A percentile compares a stretch with the other conserved stretches of the same genome.
These are phyloP conservation scores for Aegilops tauschii DNA, from an alignment of 176 grass and related monocot species.

Conservation along the genomic window DNA sequence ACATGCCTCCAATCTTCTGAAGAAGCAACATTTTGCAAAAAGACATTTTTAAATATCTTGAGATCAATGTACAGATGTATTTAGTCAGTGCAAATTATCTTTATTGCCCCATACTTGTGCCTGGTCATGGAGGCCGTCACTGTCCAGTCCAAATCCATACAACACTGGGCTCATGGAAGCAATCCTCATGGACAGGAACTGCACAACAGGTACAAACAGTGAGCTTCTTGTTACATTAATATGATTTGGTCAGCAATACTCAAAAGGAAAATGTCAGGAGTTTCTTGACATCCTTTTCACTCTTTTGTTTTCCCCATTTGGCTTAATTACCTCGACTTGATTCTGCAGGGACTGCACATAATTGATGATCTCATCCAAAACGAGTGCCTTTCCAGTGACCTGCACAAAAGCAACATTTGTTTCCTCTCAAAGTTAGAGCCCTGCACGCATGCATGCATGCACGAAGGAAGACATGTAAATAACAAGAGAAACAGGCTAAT, in stretches of 20 bases:
- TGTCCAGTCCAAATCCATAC: constrained; percentile 61
- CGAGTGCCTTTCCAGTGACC: constrained; percentile 79
- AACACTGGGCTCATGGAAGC: constrained; percentile 68
- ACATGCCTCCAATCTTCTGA: constrained; percentile 65
- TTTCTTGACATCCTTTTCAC: neutral
- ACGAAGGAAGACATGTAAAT: constrained; percentile 11
- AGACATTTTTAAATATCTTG: neutral
- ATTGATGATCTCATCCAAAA: constrained; percentile 97
- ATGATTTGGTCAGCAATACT: neutral
- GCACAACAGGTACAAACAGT: constrained; percentile 9
- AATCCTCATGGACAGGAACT: constrained; percentile 99
- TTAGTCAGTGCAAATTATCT: neutral
- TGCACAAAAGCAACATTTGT: constrained; percentile 30
- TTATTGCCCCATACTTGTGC: constrained; percentile 39
- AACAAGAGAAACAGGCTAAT: constrained; percentile 5
- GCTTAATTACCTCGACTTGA: constrained; percentile 82
- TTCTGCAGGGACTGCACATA: constrained; percentile 91
- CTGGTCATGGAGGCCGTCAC: constrained; percentile 40
- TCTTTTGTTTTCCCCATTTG: neutral
- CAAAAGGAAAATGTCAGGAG: neutral
- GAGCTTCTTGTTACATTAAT: neutral
- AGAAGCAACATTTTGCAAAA: neutral
- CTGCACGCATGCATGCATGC: neutral
- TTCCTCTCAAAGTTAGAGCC: constrained; percentile 16
- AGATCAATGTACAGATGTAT: neutral